Evolutionary conservation across 768 basidiomycete species (phyloP).

Genomic region (Calocybe indica): DNA sequence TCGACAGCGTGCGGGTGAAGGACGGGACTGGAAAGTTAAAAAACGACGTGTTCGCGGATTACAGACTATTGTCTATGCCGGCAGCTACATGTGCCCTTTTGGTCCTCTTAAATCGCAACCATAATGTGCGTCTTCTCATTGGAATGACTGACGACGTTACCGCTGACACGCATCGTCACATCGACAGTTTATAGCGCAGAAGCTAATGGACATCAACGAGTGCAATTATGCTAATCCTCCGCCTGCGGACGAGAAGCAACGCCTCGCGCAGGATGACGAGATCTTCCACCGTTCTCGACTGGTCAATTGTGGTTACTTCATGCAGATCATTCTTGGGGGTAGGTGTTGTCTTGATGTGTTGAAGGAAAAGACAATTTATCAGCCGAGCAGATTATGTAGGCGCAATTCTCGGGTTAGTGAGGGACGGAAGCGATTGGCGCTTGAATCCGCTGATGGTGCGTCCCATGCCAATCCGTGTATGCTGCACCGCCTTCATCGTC

Average conservation of each 20-base stretch:
- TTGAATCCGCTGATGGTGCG: constrained; percentile 60
- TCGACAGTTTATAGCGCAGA: constrained; percentile 61
- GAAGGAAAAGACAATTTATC: neutral
- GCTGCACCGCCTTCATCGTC: neutral
- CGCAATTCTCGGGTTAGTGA: constrained; percentile 62
- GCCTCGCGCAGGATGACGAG: constrained; percentile 60
- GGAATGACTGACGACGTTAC: neutral
- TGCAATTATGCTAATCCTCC: constrained; percentile 33
- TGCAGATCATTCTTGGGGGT: constrained; percentile 63
- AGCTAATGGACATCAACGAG: constrained; percentile 67
- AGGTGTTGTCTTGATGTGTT: neutral
- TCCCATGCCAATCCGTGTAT: neutral
- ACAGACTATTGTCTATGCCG: constrained; percentile 63
- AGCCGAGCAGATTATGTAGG: constrained; percentile 58
- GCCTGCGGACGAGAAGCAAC: constrained; percentile 15
- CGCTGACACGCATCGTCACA: constrained; percentile 2
- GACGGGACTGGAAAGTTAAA: constrained; percentile 66
- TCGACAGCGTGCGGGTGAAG: constrained; percentile 46
- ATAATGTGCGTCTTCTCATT: constrained; percentile 46
- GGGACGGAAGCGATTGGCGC: constrained; percentile 60
- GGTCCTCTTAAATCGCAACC: constrained; percentile 66
- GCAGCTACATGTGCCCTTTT: constrained; percentile 64
- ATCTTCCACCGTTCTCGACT: constrained; percentile 70
- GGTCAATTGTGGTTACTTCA: constrained; percentile 68
- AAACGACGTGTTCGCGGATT: constrained; percentile 68